phyloP scores from a whole-genome alignment of 805 yeast species.

The Wickerhamiella occidentalis region DNA sequence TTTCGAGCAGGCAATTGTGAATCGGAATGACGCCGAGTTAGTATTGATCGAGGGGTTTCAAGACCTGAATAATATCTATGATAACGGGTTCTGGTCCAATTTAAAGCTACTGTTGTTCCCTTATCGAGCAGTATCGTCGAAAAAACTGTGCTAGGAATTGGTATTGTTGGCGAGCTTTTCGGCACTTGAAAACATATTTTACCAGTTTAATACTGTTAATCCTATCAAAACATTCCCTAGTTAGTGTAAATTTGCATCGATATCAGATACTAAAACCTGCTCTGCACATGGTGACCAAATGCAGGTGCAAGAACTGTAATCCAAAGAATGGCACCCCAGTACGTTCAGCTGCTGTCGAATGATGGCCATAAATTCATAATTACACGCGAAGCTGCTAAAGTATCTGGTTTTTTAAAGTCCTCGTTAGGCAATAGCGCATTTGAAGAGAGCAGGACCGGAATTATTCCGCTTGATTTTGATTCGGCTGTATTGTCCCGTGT shows the following conservation, averaged over 20 bases:
- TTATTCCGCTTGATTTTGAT: slow-evolving; percentile 47
- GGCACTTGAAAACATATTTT: no score
- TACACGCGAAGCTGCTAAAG: slow-evolving; percentile 60
- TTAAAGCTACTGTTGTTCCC: slow-evolving; percentile 9
- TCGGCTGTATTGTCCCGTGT: slow-evolving; percentile 63
- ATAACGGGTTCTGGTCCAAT: slow-evolving; percentile 27
- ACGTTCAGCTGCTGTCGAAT: slow-evolving; percentile 57
- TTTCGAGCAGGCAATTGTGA: slow-evolving; percentile 23
- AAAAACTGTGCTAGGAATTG: neutral
- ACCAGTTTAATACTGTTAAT: no score
- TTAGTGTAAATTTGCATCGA: no score
- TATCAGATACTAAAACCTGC: no score
- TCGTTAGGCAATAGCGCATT: slow-evolving; percentile 38
- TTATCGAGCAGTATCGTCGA: neutral
- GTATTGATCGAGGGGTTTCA: slow-evolving; percentile 20
- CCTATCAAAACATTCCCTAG: no score
- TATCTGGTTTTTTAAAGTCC: slow-evolving; percentile 50
- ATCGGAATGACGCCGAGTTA: slow-evolving; percentile 17
- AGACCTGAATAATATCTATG: slow-evolving; percentile 32
- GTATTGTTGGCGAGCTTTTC: neutral
- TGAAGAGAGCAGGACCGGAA: slow-evolving; percentile 47
- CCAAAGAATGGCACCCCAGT: slow-evolving; percentile 25
- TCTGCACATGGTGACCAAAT: no score
- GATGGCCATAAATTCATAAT: slow-evolving; percentile 57
- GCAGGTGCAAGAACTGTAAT: no score